Percentiles rank a stretch among this genome's conserved stretches.
Evolutionary conservation across 2,329 filamentous ascomycete species (phyloP).

Genomic region (Alternaria hordeiaustralica): DNA sequence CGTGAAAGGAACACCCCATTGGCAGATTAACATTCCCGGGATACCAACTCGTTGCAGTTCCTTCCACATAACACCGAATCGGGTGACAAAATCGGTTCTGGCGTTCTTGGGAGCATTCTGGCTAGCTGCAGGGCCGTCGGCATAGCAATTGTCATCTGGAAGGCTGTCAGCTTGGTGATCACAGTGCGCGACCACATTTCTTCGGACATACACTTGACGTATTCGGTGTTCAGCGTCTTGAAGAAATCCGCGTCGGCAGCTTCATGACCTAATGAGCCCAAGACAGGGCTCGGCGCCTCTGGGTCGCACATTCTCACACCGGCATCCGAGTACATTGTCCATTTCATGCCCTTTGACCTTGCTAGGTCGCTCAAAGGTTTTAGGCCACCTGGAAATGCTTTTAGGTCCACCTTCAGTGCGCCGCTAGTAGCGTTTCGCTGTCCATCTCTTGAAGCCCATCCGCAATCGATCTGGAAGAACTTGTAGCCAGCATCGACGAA

Average conservation of each 20-base stretch:
- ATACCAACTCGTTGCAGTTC: slow-evolving; percentile 25
- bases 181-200: background rate
- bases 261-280: slow-evolving; percentile 23
- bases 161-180: background rate
- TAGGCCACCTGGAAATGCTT: slow-evolving; percentile 22
- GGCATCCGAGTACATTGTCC: slow-evolving; percentile 31
- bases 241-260: slow-evolving; percentile 26
- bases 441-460: slow-evolving; percentile 24
- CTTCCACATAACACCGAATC: slow-evolving; percentile 25
- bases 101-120: slow-evolving; percentile 26
- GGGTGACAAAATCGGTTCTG: slow-evolving; percentile 23
- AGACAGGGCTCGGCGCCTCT: slow-evolving; percentile 21
- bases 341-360: slow-evolving; percentile 31
- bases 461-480: slow-evolving; percentile 27
- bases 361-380: slow-evolving; percentile 26
- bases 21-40: slow-evolving; percentile 25
- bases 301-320: slow-evolving; percentile 28
- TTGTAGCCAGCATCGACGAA: slow-evolving; percentile 28
- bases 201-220: slow-evolving; percentile 20
- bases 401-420: slow-evolving; percentile 19
- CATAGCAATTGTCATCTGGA: slow-evolving; percentile 29
- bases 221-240: slow-evolving; percentile 28
- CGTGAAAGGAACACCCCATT: slow-evolving; percentile 23
- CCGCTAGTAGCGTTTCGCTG: slow-evolving; percentile 24
- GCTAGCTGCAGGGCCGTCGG: slow-evolving; percentile 17